Evolutionary conservation across 495 filamentous ascomycete genomes (phyloP).

Genomic region (Penicillium maclennaniae): DNA sequence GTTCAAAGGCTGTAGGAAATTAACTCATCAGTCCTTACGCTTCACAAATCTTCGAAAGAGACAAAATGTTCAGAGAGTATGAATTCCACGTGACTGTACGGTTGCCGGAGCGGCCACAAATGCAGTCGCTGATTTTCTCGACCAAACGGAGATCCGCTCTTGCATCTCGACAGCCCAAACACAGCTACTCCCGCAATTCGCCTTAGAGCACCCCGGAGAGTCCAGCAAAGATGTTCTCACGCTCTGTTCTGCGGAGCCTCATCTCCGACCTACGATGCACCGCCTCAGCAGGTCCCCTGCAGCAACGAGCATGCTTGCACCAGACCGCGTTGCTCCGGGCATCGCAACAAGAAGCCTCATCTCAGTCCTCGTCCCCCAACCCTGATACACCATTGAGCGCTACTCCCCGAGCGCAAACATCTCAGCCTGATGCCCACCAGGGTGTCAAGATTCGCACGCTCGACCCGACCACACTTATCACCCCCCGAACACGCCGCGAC

Average conservation of each 20-base stretch:
- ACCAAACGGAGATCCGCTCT: conserved; percentile 16
- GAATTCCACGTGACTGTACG: conserved; percentile 30
- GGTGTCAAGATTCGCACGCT: conserved; percentile 4
- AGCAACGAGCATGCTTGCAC: conserved; percentile 30
- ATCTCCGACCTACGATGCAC: conserved; percentile 36
- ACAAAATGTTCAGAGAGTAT: neutral
- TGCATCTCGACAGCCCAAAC: conserved; percentile 10
- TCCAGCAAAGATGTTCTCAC: conserved; percentile 37
- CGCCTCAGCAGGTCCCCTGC: conserved; percentile 34
- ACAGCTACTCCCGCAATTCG: conserved; percentile 16
- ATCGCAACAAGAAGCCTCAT: conserved; percentile 18
- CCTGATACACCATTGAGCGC: conserved; percentile 32
- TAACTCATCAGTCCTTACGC: neutral
- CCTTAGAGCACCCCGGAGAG: conserved; percentile 6
- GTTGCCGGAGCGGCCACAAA: conserved; percentile 22
- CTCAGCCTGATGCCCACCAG: conserved; percentile 12
- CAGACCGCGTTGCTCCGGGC: conserved; percentile 19
- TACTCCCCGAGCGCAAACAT: conserved; percentile 24
- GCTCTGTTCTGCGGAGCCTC: conserved; percentile 34
- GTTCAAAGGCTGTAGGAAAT: too few species aligned
- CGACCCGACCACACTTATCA: conserved; percentile 14
- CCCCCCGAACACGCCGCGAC: conserved; percentile 19
- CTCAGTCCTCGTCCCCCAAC: conserved; percentile 19
- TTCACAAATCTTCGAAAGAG: neutral
- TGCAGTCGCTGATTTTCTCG: conserved; percentile 34